Percentiles rank a stretch among this genome's conserved stretches.
phyloP scores from a whole-genome alignment of 2,329 filamentous ascomycete species.

The Ophiosphaerella narmari region DNA sequence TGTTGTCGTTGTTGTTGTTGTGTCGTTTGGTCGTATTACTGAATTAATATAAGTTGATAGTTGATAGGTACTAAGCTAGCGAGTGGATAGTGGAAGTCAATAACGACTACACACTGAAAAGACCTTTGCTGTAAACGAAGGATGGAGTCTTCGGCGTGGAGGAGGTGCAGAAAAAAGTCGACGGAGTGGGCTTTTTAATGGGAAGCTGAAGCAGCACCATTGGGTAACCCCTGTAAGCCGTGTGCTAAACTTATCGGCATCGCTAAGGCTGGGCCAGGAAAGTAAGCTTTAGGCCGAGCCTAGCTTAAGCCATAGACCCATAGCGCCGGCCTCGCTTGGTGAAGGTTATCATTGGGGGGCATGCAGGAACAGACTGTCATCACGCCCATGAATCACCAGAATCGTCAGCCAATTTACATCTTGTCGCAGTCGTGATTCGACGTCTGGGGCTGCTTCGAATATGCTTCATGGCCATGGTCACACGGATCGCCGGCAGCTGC shows the following conservation, averaged over 20 bases:
- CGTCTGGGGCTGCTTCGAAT: constrained; percentile 2
- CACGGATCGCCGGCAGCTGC: neutral
- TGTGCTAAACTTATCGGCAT: constrained; percentile 27
- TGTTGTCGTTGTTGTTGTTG: constrained; percentile 8
- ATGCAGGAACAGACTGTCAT: constrained; percentile 17
- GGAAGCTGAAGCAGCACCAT: constrained; percentile 18
- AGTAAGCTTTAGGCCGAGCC: constrained; percentile 16
- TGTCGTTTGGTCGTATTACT: constrained; percentile 27
- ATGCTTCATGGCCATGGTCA: constrained; percentile 1
- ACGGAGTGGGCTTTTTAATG: constrained; percentile 26
- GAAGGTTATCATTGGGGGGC: constrained; percentile 13
- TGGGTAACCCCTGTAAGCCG: constrained; percentile 15
- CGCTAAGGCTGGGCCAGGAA: constrained; percentile 13
- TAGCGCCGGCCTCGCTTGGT: constrained; percentile 22
- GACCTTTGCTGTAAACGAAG: constrained; percentile 24
- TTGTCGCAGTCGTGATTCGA: neutral
- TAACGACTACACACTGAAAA: constrained; percentile 33
- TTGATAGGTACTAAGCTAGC: constrained; percentile 24
- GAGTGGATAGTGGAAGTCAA: constrained; percentile 38
- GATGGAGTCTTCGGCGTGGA: constrained; percentile 15
- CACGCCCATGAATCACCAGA: neutral
- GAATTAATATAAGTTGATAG: constrained; percentile 22
- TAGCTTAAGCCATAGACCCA: constrained; percentile 13
- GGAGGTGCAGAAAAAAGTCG: constrained; percentile 7
- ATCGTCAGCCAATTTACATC: neutral